phyloP scores from a whole-genome alignment of 202 grass and related monocot species.

The Setaria viridis region DNA sequence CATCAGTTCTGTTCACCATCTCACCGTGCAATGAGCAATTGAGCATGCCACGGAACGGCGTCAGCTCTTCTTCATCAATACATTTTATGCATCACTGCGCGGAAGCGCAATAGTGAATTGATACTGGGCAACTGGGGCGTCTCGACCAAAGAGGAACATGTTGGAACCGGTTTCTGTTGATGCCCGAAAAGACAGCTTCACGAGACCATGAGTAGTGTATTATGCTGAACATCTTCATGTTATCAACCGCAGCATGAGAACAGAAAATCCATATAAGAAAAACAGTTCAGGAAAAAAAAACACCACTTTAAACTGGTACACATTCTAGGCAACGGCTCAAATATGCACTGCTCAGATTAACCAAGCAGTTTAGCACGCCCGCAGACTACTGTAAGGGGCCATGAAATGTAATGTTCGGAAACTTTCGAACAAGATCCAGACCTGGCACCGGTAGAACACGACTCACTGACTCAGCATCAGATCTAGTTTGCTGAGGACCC shows the following conservation, averaged over 20 bases:
- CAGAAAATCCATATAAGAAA: background rate
- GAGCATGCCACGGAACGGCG: too few species aligned
- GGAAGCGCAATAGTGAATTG: too few species aligned
- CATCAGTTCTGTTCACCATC: too few species aligned
- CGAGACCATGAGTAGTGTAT: too few species aligned
- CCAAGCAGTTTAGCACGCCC: background rate
- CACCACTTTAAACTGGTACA: background rate
- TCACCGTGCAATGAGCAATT: too few species aligned
- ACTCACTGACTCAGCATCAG: background rate
- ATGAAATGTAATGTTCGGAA: background rate
- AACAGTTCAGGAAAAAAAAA: background rate
- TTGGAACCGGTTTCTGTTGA: too few species aligned
- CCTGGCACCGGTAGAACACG: background rate
- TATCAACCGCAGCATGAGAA: background rate
- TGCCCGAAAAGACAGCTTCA: too few species aligned
- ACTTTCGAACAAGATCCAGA: background rate
- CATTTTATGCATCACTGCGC: too few species aligned
- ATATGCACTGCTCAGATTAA: background rate
- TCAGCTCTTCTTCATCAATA: too few species aligned
- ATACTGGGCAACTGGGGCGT: too few species aligned
- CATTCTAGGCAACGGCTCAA: background rate
- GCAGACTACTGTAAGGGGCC: background rate
- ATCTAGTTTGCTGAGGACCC: constrained; percentile 3
- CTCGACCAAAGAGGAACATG: too few species aligned
- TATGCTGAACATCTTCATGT: too few species aligned